phyloP scores from a whole-genome alignment of 1,284 basidiomycete genomes.

The Trichosporon inkin region DNA sequence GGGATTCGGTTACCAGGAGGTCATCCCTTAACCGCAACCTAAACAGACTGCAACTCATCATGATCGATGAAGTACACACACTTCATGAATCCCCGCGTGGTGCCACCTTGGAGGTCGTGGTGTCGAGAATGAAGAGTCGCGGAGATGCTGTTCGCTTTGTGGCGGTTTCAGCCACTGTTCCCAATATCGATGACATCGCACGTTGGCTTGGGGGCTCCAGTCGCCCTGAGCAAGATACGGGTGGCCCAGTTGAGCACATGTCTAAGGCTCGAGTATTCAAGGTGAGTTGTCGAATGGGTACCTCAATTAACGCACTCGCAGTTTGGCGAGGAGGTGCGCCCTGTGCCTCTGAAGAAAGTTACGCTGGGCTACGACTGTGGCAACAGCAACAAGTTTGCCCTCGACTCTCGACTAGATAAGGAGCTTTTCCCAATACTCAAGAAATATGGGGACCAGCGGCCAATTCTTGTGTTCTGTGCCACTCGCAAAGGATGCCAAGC shows the following conservation, averaged over 20 bases:
- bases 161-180: constrained; percentile 87
- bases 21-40: constrained; percentile 38
- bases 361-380: constrained; percentile 61
- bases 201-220: constrained; percentile 66
- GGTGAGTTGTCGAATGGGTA: constrained; percentile 53
- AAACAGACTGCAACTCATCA: constrained; percentile 56
- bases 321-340: constrained; percentile 88
- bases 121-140: constrained; percentile 73
- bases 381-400: constrained; percentile 80
- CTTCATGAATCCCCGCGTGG: constrained; percentile 76
- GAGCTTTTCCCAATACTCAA: constrained; percentile 68
- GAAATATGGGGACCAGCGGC: constrained; percentile 67
- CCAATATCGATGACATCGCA: constrained; percentile 87
- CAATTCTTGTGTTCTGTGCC: constrained; percentile 77
- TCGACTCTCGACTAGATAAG: constrained; percentile 67
- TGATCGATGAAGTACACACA: constrained; percentile 94
- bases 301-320: constrained; percentile 43
- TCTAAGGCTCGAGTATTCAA: constrained; percentile 66
- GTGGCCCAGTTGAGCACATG: constrained; percentile 26
- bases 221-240: background rate
- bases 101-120: constrained; percentile 85
- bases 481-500: constrained; percentile 68
- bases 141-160: constrained; percentile 70
- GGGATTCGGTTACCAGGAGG: constrained; percentile 82
- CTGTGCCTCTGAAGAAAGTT: constrained; percentile 70